These are phyloP conservation scores for Alternaria rosae DNA, from an alignment of 2,329 filamentous ascomycete genomes.

Conservation along the genomic window DNA sequence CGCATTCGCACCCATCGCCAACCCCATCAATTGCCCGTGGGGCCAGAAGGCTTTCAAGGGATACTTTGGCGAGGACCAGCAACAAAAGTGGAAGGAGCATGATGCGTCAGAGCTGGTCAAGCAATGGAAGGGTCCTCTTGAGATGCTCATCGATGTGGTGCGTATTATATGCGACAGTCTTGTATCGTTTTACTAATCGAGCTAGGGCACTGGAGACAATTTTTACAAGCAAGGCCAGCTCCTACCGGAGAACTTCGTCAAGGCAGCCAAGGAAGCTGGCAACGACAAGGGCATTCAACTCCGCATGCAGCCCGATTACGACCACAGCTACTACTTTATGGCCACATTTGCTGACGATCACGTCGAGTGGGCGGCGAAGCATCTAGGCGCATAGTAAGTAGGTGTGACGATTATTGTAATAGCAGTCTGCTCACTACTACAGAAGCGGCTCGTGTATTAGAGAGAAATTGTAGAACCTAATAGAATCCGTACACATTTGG, in stretches of 20 bases:
- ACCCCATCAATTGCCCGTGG: slow-evolving; percentile 88
- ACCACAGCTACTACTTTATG: slow-evolving; percentile 98
- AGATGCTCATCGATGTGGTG: slow-evolving; percentile 87
- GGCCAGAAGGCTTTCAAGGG: slow-evolving; percentile 93
- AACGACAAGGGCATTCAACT: slow-evolving; percentile 74
- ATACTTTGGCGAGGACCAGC: slow-evolving; percentile 80
- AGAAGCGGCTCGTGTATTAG: slow-evolving; percentile 41
- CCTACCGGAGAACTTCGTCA: slow-evolving; percentile 89
- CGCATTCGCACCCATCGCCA: slow-evolving; percentile 89
- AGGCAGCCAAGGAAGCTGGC: slow-evolving; percentile 78
- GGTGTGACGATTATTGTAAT: slow-evolving; percentile 1
- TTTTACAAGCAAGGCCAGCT: slow-evolving; percentile 96
- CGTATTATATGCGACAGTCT: slow-evolving; percentile 46
- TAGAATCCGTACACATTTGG: neutral
- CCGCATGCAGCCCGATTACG: slow-evolving; percentile 88
- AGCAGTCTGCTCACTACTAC: slow-evolving; percentile 35
- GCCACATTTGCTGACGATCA: slow-evolving; percentile 89
- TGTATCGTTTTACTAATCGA: neutral
- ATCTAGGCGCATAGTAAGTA: slow-evolving; percentile 67
- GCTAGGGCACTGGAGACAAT: slow-evolving; percentile 86
- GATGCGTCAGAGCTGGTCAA: slow-evolving; percentile 91
- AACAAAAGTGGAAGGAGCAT: slow-evolving; percentile 82
- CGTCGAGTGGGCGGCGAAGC: slow-evolving; percentile 88
- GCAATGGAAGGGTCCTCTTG: slow-evolving; percentile 74
- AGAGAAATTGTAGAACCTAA: slow-evolving; percentile 35